Evolutionary conservation across 495 filamentous ascomycete species (phyloP), one percentile per base, ranked within the genome.

Genomic region (Aspergillus bertholletiae): DNA sequence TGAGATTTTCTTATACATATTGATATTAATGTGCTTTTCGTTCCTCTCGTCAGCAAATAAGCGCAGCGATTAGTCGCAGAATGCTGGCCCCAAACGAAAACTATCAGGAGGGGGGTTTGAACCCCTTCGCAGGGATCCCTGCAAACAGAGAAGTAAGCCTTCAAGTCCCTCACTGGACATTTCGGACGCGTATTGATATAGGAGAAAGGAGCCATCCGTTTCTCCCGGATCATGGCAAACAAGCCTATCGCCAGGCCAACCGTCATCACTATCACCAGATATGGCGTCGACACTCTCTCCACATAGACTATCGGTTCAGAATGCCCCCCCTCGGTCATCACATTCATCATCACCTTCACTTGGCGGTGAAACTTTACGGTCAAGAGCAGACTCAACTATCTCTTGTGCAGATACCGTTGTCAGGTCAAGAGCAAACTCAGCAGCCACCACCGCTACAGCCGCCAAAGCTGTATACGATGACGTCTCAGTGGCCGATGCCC

Each of bases 361-460:
- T 80, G 32, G 78, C 47, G 78, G 76, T 17, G 78, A 78, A 23
- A 81, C 78, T 15, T 55, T 81, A 18, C 75, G 77, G 15, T 64
- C 75, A 21, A 74, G 76, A 34, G 72, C 78, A 39, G 63, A 66
- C 53, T 81, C 78, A 1, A 78, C 74, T 39, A 68, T 74, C 26
- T 80, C 78, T 1, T 70, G 61, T 40, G 66, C 69, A 28, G 66
- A 69, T 39, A 76, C 74, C 13, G 56, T 68, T 17, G 51, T 68
- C 8, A 64, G 75, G 49, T 78, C 78, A 24, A 67, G 77, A 49
- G 64, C 74, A 7, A 71, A 70, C 41, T 80, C 78, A 6, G 66
- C 67, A 40, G 64, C 71, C 30, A 64, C 65, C 39, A 60, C 67
- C 3, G 26, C 61, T 17, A 58, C 57, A n/a, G n/a, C n/a, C 13